phyloP scores from a whole-genome alignment of 768 basidiomycete genomes.

The Psilocybe cyanescens region DNA sequence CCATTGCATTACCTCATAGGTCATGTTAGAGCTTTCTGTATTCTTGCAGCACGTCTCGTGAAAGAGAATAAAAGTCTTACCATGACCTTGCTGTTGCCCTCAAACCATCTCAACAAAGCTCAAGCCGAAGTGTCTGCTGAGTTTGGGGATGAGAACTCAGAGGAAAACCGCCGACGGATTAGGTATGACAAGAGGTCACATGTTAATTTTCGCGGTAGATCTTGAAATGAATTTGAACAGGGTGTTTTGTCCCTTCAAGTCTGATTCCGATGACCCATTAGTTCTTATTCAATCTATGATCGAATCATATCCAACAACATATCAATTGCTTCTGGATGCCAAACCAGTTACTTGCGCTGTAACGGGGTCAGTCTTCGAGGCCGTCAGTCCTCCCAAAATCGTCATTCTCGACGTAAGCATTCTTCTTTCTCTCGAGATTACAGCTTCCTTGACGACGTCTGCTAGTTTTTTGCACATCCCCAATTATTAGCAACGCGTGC shows the following conservation, averaged over 20 bases:
- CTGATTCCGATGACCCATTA: background rate
- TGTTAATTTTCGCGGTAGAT: background rate
- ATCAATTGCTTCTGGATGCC: background rate
- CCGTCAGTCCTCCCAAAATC: conserved; percentile 6
- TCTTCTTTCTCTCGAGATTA: background rate
- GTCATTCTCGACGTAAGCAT: conserved; percentile 15
- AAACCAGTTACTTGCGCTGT: conserved; percentile 10
- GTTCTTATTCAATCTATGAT: conserved; percentile 1
- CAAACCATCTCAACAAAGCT: conserved; percentile 4
- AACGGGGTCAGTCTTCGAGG: conserved; percentile 6
- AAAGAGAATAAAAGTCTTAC: conserved; percentile 11
- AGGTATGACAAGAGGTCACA: background rate
- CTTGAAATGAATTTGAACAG: background rate
- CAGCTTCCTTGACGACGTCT: background rate
- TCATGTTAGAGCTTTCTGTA: conserved; percentile 11
- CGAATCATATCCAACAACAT: background rate
- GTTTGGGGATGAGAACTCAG: background rate
- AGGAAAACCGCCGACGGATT: background rate
- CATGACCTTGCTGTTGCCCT: conserved; percentile 8
- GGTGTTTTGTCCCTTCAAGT: conserved; percentile 8
- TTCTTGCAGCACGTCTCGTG: conserved; percentile 11
- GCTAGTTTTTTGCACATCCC: conserved; percentile 8
- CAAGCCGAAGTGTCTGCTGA: conserved; percentile 3
- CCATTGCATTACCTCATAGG: background rate
- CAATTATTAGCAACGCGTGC: conserved; percentile 9